Base-by-base conservation (phyloP, 2,329 filamentous ascomycete genomes). In the Colletotrichum theobromicola region DNA sequence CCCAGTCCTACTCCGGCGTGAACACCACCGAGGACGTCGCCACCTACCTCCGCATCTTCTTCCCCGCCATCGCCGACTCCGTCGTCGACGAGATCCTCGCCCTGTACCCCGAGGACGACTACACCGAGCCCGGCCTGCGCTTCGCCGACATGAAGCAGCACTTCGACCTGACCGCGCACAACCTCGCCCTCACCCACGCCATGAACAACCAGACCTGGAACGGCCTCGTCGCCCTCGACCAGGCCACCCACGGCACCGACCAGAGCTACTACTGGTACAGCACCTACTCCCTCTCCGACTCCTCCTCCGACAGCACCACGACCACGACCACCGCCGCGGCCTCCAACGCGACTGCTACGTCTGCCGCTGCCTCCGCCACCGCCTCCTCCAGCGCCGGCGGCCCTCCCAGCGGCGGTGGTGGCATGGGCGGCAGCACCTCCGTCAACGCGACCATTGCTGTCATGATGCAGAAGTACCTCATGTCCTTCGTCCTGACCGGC, bases 1-100 rank as follows among this genome's bases (percentile, higher is more conserved):
- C 91, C 82, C 87, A 85, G 6, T 77, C 82, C 15, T 74, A 75
- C 4, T 83, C 84, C 35, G 84, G 84, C 53, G 86, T 90, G 61
- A 82, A 79, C 7, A 87, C 85, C 1, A 81, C 84, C n/a, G 79
- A 79, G 2, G 81, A 83, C 37, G 82, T 91, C 15, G 70, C 81
- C 0, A 70, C 77, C 7, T 89, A 84, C 77, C 76, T 90, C 7
- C 77, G 77, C 12, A 66, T 65, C 34, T 64, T 75, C 9, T 69
- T 82, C 60, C 78, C 80, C 7, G 69, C 70, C 32, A 75, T 79
- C 18, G 50, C 64, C 32, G 67, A 76, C 21, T 74, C 60, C 32
- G 35, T 73, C 15, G 35, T 87, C 32, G 76, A 85, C 16, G 86
- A 88, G 78, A 83, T 90, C 62, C 78, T 80, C 4, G 82, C 79